phyloP scores from a whole-genome alignment of 202 grass and related monocot genomes.

The Eragrostis tef region DNA sequence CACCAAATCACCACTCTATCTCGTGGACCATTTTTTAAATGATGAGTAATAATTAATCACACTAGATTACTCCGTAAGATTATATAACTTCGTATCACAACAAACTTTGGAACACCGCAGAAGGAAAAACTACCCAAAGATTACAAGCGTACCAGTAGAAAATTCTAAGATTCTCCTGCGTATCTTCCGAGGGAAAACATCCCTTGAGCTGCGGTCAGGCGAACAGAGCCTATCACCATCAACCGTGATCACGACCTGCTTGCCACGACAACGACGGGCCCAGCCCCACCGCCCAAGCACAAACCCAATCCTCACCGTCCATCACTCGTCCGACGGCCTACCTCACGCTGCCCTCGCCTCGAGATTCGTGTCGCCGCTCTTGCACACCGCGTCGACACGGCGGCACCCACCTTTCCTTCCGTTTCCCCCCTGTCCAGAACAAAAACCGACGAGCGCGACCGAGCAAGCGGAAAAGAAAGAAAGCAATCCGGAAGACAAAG shows the following conservation, averaged over 20 bases:
- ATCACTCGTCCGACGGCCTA: neutral
- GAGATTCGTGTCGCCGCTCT: conserved; percentile 26
- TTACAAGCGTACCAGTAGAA: neutral
- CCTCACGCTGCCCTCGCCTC: neutral
- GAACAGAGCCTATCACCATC: neutral
- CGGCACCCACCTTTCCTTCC: conserved; percentile 5
- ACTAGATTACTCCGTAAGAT: neutral
- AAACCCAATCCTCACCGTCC: neutral
- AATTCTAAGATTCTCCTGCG: neutral
- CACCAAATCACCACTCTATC: too few relatives aligned
- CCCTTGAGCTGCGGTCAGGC: neutral
- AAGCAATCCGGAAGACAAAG: conserved; percentile 2
- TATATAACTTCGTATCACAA: neutral
- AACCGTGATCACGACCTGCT: neutral
- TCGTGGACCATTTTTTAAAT: too few relatives aligned
- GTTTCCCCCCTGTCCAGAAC: neutral
- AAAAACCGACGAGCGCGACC: conserved; percentile 43
- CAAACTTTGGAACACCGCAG: neutral
- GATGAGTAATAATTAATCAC: too few relatives aligned
- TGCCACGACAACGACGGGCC: neutral
- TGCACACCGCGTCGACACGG: conserved; percentile 9
- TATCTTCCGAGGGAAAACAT: neutral
- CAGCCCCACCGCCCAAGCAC: neutral
- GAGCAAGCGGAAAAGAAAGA: conserved; percentile 4
- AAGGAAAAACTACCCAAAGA: neutral